Evolutionary conservation across 495 filamentous ascomycete species (phyloP).

Genomic region (Tuber brumale): DNA sequence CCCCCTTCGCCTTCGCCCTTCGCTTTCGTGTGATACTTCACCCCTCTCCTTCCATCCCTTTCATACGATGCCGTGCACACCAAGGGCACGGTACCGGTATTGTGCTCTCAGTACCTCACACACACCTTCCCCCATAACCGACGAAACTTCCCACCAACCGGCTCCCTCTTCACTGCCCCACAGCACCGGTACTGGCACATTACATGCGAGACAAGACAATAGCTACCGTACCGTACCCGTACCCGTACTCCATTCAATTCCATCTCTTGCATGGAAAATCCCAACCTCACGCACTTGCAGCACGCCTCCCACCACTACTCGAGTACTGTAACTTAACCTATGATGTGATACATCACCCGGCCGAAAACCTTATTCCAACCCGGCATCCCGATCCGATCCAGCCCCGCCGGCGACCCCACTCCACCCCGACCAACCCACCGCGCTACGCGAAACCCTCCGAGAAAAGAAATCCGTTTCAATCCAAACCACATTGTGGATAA

Average conservation of each 20-base stretch:
- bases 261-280: not conserved
- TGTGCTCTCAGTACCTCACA: not conserved
- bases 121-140: not conserved
- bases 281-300: not conserved
- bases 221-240: not conserved
- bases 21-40: not conserved
- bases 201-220: not conserved
- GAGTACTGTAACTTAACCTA: no score
- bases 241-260: not conserved
- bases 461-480: not conserved
- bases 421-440: not conserved
- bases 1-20: not conserved
- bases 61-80: not conserved
- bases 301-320: not conserved
- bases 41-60: not conserved
- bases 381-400: not conserved
- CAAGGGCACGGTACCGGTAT: not conserved
- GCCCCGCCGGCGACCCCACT: not conserved
- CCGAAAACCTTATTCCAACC: not conserved
- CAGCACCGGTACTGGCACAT: not conserved
- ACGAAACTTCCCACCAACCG: not conserved
- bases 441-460: not conserved
- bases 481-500: not conserved
- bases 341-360: not conserved
- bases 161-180: not conserved